Evolutionary conservation across 306 rosid species (phyloP), one percentile per base, ranked within the genome.

Genomic region (Lagenaria siceraria): DNA sequence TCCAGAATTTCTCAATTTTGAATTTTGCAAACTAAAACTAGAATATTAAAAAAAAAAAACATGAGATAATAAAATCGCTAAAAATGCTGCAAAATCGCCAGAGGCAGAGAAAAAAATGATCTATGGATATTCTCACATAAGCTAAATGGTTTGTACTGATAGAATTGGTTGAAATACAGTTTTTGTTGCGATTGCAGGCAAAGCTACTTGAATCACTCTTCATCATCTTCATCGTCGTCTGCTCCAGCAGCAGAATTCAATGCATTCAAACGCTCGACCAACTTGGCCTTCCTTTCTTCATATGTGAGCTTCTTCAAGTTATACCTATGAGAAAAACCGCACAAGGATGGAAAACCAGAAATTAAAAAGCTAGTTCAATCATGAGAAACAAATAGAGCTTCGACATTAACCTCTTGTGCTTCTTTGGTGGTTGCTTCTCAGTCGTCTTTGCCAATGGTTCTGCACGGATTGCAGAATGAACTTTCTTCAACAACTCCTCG

Each of bases 261-360:
- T 15, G 91, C 87, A 31, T 85, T 83, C 85, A 93, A 46, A 25
- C 96, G 87, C 24, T 87, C 80, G 3, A 90, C 70, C 85, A 93
- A 78, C 83, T 83, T 90, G 3, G 72, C 75, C 86, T 85, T 92
- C 85, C 98, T 87, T 83, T 92, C 89, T 81, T 92, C 98, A 10
- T 87, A 90, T 33, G 96, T 90, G 14, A 93, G 91, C 84, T 89
- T 93, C 90, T 90, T 90, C 80, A 90, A 62, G 81, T 85, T 85
- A 78, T 19, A 84, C 81, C 91, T 88, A 76, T 49, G 2, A 27
- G 19, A 68, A 7, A 59, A 62, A 62, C 42, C 6, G 6, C 22
- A 1, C 27, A 27, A 62, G 69, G 21, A 29, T 29, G 11, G 22
- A 62, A 31, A 31, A 17, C 21, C 6, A 14, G 15, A 21, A n/a